Evolutionary conservation across 2,329 filamentous ascomycete genomes (phyloP), one percentile per base, ranked within the genome.

Genomic region (Alternaria viburni): DNA sequence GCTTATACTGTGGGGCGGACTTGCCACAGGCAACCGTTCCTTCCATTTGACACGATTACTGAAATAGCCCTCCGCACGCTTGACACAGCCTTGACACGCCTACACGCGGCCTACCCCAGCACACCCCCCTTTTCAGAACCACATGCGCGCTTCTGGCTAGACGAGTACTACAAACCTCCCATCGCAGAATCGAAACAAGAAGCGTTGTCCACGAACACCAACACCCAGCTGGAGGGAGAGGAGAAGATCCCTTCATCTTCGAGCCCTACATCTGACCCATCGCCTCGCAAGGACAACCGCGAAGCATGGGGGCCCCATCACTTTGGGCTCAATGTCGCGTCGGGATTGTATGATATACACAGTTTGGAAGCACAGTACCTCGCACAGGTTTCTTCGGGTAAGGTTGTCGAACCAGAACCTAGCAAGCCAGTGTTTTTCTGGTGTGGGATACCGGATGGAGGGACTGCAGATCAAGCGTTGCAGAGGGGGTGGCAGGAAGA

Each of bases 291-390:
- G 52, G 36, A 55, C n/a, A 55, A 55, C 52, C 52, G 52, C 52
- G 52, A 55, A 55, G 36, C 52, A 55, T 56, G 55, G 55, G 55
- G 55, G 21, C 55, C 55, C 28, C 44, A 57, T 57, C 55, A 57
- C 28, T 57, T 57, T 57, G 45, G 55, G 45, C 55, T 57, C 28
- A 57, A 57, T 57, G 45, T 57, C n/a, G 55, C 55, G 55, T 57
- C 45, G 28, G 55, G 45, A 43, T 57, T 57, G 28, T 57, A 57
- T 57, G 45, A 57, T 41, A 57, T 57, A 57, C 45, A 57, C 45
- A 57, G 55, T 57, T 50, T 57, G 44, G 55, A 57, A 50, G 55
- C 51, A 54, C 23, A 54, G 36, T 54, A 54, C 23, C 51, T 54
- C 51, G 51, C 32, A 41, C 51, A 54, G 11, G 51, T 41, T 43